Evolutionary conservation across 225 moss, liverwort and hornwort genomes (phyloP).

Genomic region (Rhytidiadelphus loreus): DNA sequence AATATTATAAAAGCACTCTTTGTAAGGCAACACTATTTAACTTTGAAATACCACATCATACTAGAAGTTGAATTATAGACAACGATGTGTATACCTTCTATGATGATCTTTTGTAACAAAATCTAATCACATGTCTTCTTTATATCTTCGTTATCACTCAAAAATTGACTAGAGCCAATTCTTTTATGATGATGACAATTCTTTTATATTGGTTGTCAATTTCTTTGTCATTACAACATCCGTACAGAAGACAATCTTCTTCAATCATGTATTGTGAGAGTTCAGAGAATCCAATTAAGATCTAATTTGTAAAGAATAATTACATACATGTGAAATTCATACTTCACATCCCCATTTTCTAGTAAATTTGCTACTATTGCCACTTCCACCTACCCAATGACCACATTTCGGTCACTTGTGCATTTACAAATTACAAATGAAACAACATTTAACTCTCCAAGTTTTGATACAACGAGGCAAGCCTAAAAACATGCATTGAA

Average conservation of each 20-base stretch:
- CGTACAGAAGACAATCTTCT: background rate
- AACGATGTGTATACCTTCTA: background rate
- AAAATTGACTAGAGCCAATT: background rate
- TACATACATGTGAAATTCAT: background rate
- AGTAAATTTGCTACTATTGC: too few relatives aligned
- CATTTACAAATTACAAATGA: background rate
- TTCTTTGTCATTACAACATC: rapidly evolving
- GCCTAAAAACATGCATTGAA: background rate
- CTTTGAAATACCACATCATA: background rate
- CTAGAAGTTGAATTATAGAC: background rate
- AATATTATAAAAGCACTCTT: background rate
- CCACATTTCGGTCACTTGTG: too few relatives aligned
- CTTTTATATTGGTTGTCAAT: background rate
- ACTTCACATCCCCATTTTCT: background rate
- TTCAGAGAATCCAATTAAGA: rapidly evolving
- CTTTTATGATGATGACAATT: rapidly evolving
- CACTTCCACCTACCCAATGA: too few relatives aligned
- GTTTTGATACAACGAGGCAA: background rate
- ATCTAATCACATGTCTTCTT: background rate
- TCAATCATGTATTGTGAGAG: background rate
- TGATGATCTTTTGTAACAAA: background rate
- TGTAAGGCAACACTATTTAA: background rate
- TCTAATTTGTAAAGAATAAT: background rate
- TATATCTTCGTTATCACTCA: background rate
- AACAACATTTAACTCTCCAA: background rate